Evolutionary conservation across 176 grass and related monocot genomes (phyloP).

Genomic region (Triticum dicoccoides): DNA sequence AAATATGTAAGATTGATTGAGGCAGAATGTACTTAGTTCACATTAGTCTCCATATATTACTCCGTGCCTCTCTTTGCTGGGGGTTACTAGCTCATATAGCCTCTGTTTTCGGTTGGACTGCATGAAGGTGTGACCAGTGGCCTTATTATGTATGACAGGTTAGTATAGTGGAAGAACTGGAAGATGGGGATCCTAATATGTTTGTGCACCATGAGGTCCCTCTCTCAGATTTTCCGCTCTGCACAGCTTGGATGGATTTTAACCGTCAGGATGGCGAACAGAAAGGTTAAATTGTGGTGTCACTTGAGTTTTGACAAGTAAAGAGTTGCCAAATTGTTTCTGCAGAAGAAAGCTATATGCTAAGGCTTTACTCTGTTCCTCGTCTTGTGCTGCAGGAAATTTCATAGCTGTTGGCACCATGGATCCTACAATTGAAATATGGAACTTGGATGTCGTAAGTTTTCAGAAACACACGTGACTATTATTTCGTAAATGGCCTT

Average conservation of each 20-base stretch:
- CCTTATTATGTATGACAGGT: constrained; percentile 40
- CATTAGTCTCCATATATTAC: not conserved
- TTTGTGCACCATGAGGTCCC: constrained; percentile 89
- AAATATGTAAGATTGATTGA: not conserved
- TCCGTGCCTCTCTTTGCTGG: not conserved
- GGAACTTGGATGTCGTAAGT: constrained; percentile 87
- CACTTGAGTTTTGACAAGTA: constrained; percentile 20
- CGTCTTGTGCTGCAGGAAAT: constrained; percentile 59
- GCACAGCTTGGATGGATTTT: constrained; percentile 89
- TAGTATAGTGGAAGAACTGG: constrained; percentile 69
- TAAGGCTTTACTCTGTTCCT: not conserved
- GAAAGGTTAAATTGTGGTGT: constrained; percentile 54
- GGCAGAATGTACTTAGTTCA: not conserved
- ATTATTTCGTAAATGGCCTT: not conserved
- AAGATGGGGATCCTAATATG: constrained; percentile 84
- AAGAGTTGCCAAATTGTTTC: not conserved
- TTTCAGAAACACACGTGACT: not conserved
- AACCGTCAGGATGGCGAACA: constrained; percentile 66
- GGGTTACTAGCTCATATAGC: not conserved
- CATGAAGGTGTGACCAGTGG: not conserved
- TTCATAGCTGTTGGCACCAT: constrained; percentile 85
- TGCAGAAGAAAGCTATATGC: not conserved
- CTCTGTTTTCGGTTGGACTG: not conserved
- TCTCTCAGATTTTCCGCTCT: constrained; percentile 69
- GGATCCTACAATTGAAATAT: constrained; percentile 87